These are phyloP conservation scores for Naganishia randhawae DNA, from an alignment of 768 basidiomycete species.

Conservation along the genomic window DNA sequence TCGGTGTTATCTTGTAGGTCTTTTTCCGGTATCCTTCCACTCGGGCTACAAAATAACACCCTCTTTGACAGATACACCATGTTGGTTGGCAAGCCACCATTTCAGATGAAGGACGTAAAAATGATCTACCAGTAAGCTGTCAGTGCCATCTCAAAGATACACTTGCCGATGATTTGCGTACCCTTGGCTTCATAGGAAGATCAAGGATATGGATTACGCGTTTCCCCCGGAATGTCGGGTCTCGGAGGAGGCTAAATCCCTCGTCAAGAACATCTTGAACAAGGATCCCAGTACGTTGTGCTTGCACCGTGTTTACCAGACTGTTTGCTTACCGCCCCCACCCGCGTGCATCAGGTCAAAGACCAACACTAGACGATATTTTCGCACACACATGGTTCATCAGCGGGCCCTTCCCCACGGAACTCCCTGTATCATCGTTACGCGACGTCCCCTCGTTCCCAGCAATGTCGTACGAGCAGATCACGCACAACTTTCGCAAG, in stretches of 20 bases:
- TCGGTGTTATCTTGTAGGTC: constrained; percentile 78
- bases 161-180: neutral
- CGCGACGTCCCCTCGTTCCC: constrained; percentile 72
- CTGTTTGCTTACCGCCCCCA: neutral
- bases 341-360: constrained; percentile 53
- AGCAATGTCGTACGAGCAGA: constrained; percentile 59
- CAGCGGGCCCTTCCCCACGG: constrained; percentile 71
- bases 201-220: constrained; percentile 86
- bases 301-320: neutral
- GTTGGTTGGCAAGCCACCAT: constrained; percentile 89
- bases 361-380: constrained; percentile 80
- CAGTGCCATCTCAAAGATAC: no score
- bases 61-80: constrained; percentile 65
- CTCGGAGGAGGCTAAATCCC: constrained; percentile 66
- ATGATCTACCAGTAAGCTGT: constrained; percentile 77
- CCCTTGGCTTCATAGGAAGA: constrained; percentile 61
- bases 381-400: constrained; percentile 80
- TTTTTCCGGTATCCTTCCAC: neutral
- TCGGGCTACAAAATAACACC: neutral
- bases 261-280: constrained; percentile 80
- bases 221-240: constrained; percentile 76
- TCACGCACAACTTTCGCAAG: constrained; percentile 68
- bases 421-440: constrained; percentile 74
- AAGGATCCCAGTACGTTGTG: constrained; percentile 61
- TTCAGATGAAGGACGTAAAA: constrained; percentile 98